Conservation (phyloP, 2,329 filamentous ascomycete genomes). For the Chaetoscypha palmicola region DNA sequence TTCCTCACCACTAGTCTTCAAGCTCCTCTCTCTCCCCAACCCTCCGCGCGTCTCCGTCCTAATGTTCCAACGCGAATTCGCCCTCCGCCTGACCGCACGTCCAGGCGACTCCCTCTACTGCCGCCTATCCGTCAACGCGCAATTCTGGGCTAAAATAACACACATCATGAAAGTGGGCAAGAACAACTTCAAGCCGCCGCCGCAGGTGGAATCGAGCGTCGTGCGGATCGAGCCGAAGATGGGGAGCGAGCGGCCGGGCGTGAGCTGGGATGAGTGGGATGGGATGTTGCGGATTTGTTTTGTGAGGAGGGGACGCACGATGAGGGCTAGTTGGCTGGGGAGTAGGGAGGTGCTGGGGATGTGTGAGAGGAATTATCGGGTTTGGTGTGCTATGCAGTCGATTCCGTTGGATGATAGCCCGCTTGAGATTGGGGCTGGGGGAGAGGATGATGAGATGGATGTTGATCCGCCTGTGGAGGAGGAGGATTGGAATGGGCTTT, state of each 20-base stretch:
- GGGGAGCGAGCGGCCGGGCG: constrained; percentile 68
- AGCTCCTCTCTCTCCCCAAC: constrained; percentile 70
- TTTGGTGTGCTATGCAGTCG: constrained; percentile 83
- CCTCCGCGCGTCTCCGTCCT: constrained; percentile 80
- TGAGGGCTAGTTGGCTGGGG: constrained; percentile 74
- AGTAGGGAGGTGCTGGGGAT: constrained; percentile 75
- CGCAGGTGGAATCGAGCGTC: constrained; percentile 84
- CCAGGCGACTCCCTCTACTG: constrained; percentile 86
- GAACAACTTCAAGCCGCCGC: constrained; percentile 95
- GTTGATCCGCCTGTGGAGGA: constrained; percentile 38
- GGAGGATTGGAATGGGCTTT: constrained; percentile 44
- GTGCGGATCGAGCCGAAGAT: constrained; percentile 84
- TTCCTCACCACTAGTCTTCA: constrained; percentile 84
- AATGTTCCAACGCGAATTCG: constrained; percentile 96
- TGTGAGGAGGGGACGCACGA: constrained; percentile 82
- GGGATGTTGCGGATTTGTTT: constrained; percentile 79
- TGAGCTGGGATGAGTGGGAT: constrained; percentile 94
- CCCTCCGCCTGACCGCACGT: constrained; percentile 78
- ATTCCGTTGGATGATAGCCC: constrained; percentile 66
- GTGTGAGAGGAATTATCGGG: constrained; percentile 81
- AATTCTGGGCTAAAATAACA: constrained; percentile 75
- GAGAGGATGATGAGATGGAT: constrained; percentile 38
- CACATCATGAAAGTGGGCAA: constrained; percentile 87
- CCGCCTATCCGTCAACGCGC: constrained; percentile 83
- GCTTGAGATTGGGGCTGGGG: constrained; percentile 36